These are phyloP conservation scores for Emmonsiellopsis sp. DNA, from an alignment of 2,329 filamentous ascomycete genomes.

Conservation along the genomic window DNA sequence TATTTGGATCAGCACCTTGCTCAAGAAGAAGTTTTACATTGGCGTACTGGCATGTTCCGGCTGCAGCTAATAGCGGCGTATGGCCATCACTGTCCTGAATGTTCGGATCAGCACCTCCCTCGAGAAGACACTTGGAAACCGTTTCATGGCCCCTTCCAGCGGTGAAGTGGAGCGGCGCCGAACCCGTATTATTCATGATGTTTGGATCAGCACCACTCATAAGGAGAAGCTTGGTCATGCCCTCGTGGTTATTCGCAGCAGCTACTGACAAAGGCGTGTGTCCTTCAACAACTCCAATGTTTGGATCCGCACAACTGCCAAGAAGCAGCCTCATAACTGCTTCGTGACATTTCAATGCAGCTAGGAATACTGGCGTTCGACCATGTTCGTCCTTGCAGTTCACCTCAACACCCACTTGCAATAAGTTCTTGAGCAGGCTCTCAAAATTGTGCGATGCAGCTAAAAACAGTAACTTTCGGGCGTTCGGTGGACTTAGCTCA, in stretches of 20 bases:
- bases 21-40: not conserved
- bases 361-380: not conserved
- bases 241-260: not conserved
- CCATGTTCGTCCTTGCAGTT: not conserved
- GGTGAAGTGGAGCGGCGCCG: not conserved
- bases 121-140: not conserved
- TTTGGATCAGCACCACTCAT: not conserved
- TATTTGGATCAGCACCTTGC: not conserved
- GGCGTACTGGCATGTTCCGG: not conserved
- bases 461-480: too few relatives aligned
- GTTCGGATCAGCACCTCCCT: not conserved
- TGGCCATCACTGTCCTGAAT: not conserved
- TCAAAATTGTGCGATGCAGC: not conserved
- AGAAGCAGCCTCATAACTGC: not conserved
- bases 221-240: not conserved
- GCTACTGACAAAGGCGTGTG: not conserved
- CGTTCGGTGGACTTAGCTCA: too few relatives aligned
- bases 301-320: not conserved
- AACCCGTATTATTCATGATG: not conserved
- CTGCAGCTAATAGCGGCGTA: not conserved
- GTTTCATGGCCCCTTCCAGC: not conserved
- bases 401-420: conserved; percentile 3
- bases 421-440: not conserved
- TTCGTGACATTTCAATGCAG: not conserved
- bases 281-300: not conserved